Evolutionary conservation across 495 filamentous ascomycete species (phyloP).

Genomic region (Amphirosellinia nigrospora): DNA sequence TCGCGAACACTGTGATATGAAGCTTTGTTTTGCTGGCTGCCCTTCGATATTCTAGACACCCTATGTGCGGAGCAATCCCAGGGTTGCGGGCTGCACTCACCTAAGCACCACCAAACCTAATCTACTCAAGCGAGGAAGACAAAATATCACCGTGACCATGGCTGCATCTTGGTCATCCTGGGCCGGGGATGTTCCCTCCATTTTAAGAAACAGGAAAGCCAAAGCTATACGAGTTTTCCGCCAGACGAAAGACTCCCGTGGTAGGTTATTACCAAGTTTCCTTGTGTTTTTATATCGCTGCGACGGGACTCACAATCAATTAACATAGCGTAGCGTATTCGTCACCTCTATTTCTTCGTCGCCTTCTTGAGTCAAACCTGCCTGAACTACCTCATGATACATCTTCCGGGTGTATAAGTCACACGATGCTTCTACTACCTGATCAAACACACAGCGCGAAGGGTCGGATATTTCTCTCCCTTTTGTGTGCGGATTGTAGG

Average conservation of each 20-base stretch:
- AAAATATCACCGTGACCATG: background rate
- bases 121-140: background rate
- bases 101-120: background rate
- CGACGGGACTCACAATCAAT: background rate
- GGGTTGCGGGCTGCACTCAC: background rate
- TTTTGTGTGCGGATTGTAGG: constrained; percentile 31
- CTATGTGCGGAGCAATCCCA: background rate
- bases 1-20: background rate
- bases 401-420: constrained; percentile 24
- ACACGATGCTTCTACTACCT: constrained; percentile 34
- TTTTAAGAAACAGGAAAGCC: background rate
- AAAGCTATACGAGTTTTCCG: constrained; percentile 8
- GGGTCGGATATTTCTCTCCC: constrained; percentile 27
- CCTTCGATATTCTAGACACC: background rate
- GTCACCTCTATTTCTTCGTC: constrained; percentile 32
- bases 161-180: background rate
- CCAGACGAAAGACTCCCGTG: background rate
- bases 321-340: constrained; percentile 31
- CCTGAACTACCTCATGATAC: constrained; percentile 19
- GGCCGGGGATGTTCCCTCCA: background rate
- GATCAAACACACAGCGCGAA: constrained; percentile 26
- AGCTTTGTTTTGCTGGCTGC: background rate
- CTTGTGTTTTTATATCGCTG: background rate
- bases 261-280: background rate
- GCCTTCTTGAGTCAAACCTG: constrained; percentile 30